Percentiles rank a stretch among this genome's conserved stretches.
Conservation (phyloP, 148 eudicot species). For the Bassia scoparia region DNA sequence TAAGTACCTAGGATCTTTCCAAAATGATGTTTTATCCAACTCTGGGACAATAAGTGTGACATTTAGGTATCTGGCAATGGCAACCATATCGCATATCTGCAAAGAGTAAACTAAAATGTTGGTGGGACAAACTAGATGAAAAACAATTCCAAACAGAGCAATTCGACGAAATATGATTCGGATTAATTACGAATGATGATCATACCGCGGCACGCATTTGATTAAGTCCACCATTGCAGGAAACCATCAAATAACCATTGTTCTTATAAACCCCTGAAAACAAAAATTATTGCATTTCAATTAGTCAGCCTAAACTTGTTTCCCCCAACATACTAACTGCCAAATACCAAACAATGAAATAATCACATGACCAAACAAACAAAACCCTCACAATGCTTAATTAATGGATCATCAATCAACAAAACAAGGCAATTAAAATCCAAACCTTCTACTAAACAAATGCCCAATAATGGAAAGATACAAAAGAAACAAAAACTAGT, state of each 20-base stretch:
- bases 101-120: conserved; percentile 6
- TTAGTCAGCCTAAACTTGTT: conserved; percentile 15
- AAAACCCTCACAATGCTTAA: not conserved
- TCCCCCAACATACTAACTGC: conserved; percentile 9
- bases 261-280: conserved; percentile 52
- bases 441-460: not conserved
- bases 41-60: conserved; percentile 67
- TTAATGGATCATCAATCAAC: conserved; percentile 1
- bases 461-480: conserved; percentile 13
- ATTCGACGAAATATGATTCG: not conserved
- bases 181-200: not conserved
- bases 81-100: conserved; percentile 82
- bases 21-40: conserved; percentile 69
- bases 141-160: not conserved
- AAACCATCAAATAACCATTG: conserved; percentile 74
- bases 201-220: conserved; percentile 74
- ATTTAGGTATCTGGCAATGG: conserved; percentile 60
- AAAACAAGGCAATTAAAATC: not conserved
- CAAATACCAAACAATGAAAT: conserved; percentile 4
- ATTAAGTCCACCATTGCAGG: conserved; percentile 73
- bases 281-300: conserved; percentile 13
- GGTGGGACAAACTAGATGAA: not conserved
- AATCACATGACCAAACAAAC: conserved; percentile 17
- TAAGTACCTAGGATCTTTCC: conserved; percentile 59
- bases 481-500: conserved; percentile 6